A percentile compares a stretch with the other conserved stretches of the same genome.
phyloP scores from a whole-genome alignment of 495 filamentous ascomycete genomes.

The Pseudotulostoma volvatum region DNA sequence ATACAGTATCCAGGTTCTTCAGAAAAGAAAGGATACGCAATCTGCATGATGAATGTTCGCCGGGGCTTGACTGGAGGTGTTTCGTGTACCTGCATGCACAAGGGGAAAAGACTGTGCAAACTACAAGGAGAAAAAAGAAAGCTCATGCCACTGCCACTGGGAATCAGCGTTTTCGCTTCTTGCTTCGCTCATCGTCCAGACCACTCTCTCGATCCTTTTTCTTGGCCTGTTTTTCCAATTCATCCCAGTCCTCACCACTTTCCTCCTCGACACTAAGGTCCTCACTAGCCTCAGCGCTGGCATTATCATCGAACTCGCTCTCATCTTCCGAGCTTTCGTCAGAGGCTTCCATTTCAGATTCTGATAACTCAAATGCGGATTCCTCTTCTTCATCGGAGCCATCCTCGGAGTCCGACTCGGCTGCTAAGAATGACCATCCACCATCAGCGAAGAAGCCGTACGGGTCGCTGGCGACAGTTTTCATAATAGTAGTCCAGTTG shows the following conservation, averaged over 20 bases:
- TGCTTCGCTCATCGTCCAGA: conserved; percentile 49
- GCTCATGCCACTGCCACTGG: too few relatives aligned
- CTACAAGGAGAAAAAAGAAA: too few relatives aligned
- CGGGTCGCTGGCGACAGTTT: conserved; percentile 85
- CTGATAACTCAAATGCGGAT: conserved; percentile 75
- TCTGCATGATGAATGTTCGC: too few relatives aligned
- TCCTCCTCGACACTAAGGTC: conserved; percentile 64
- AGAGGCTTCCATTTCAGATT: conserved; percentile 61
- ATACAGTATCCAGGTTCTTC: too few relatives aligned
- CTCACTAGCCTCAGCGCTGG: conserved; percentile 56
- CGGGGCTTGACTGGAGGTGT: too few relatives aligned
- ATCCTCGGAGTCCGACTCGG: conserved; percentile 76
- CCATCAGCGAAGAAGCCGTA: conserved; percentile 91
- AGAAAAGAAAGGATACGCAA: too few relatives aligned
- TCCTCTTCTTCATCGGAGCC: conserved; percentile 71
- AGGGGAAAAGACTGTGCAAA: too few relatives aligned
- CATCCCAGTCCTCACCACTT: conserved; percentile 84
- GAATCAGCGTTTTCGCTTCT: conserved; percentile 39
- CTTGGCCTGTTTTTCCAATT: conserved; percentile 78
- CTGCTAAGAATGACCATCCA: conserved; percentile 84
- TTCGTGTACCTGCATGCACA: too few relatives aligned
- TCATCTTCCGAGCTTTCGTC: conserved; percentile 77
- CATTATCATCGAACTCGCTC: conserved; percentile 83
- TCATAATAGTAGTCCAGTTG: conserved; percentile 99
- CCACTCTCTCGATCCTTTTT: conserved; percentile 66